phyloP scores from a whole-genome alignment of 768 basidiomycete genomes.

The Xerocomus potaroensis region DNA sequence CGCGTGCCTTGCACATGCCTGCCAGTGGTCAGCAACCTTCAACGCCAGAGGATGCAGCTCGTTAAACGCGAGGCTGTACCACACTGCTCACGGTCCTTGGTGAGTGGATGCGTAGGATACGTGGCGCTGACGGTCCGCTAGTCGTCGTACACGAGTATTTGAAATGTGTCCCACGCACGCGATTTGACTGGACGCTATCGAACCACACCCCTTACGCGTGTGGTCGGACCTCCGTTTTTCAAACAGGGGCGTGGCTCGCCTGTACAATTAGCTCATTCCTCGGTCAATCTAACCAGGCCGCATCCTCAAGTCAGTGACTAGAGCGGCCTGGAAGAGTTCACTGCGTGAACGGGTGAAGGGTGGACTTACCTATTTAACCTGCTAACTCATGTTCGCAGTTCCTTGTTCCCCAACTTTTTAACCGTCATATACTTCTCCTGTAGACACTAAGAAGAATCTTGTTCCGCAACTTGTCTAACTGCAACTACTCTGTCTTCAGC shows the following conservation, averaged over 20 bases:
- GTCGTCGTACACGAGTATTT: constrained; percentile 5
- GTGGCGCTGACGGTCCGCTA: constrained; percentile 7
- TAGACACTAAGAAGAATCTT: constrained; percentile 26
- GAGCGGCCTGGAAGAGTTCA: constrained; percentile 30
- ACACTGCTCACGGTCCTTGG: constrained; percentile 11
- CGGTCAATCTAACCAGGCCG: constrained; percentile 27
- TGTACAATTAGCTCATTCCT: constrained; percentile 18
- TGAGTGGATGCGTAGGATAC: constrained; percentile 15
- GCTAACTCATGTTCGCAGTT: constrained; percentile 32
- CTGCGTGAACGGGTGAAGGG: constrained; percentile 41
- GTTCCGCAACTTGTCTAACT: constrained; percentile 33
- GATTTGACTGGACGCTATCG: constrained; percentile 16
- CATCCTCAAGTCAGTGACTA: constrained; percentile 30
- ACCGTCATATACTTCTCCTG: constrained; percentile 31
- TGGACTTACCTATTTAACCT: constrained; percentile 35
- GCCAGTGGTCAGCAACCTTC: background rate
- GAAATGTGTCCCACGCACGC: constrained; percentile 1
- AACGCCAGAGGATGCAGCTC: background rate
- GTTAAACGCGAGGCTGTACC: constrained; percentile 10
- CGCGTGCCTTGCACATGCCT: constrained; percentile 27
- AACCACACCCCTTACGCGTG: constrained; percentile 27
- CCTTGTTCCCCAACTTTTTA: constrained; percentile 36
- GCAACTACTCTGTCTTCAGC: constrained; percentile 43
- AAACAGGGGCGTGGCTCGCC: constrained; percentile 25
- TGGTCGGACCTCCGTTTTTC: constrained; percentile 21